Conservation (phyloP, 441 rosid species). For the Biscutella laevigata region DNA sequence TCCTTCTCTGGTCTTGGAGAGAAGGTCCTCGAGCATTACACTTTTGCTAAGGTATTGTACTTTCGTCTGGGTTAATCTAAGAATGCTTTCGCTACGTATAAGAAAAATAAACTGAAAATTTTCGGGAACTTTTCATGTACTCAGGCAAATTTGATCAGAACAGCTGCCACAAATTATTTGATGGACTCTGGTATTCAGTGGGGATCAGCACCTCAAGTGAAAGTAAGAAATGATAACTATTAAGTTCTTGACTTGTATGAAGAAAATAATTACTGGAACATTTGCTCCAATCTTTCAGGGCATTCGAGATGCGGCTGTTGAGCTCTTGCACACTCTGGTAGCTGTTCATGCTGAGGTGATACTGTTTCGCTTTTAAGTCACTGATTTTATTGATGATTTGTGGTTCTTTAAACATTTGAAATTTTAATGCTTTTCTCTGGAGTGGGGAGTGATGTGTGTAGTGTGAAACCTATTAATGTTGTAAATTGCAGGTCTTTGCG, state of each 20-base stretch:
- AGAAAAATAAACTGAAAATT: not conserved
- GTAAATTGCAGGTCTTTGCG: constrained; percentile 59
- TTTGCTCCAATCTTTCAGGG: constrained; percentile 45
- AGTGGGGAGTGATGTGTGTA: not conserved
- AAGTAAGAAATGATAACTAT: constrained; percentile 36
- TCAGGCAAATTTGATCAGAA: constrained; percentile 83
- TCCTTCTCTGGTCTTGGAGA: constrained; percentile 82
- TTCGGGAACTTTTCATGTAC: not conserved
- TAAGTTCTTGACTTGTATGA: not conserved
- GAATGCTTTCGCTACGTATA: not conserved
- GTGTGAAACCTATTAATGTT: not conserved
- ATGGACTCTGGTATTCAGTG: constrained; percentile 85
- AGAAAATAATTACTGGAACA: not conserved
- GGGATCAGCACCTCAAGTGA: constrained; percentile 90
- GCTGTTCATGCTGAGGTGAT: constrained; percentile 93
- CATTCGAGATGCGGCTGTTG: constrained; percentile 90
- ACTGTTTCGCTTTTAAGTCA: not conserved
- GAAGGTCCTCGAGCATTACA: constrained; percentile 81
- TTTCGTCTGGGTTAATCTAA: not conserved
- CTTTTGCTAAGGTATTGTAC: constrained; percentile 79
- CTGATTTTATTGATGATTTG: not conserved
- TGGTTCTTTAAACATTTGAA: not conserved
- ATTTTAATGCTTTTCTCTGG: not conserved
- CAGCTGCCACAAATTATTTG: constrained; percentile 69
- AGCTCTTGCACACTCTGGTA: constrained; percentile 79